Conservation (phyloP, 495 filamentous ascomycete genomes). For the Lasiosphaeriaceae sp. region DNA sequence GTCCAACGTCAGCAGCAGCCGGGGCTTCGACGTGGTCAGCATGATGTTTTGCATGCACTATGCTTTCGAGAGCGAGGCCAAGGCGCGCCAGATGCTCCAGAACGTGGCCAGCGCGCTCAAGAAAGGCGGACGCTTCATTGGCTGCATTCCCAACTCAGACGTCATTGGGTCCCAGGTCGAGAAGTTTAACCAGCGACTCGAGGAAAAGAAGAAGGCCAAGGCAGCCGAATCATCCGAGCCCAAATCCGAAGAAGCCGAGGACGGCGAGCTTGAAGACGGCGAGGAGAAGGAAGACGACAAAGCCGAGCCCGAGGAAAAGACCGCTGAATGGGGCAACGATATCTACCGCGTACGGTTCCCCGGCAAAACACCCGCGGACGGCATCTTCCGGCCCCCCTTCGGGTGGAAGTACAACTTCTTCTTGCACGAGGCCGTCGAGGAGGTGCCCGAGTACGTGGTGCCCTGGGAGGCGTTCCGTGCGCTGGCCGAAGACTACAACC, state of each 20-base stretch:
- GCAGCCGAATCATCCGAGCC: background rate
- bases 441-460: slow-evolving; percentile 95
- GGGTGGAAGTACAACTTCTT: slow-evolving; percentile 98
- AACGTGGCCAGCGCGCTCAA: slow-evolving; percentile 87
- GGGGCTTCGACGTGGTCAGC: slow-evolving; percentile 91
- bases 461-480: slow-evolving; percentile 96
- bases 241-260: slow-evolving; percentile 5
- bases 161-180: slow-evolving; percentile 66
- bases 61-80: slow-evolving; percentile 87
- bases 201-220: slow-evolving; percentile 39
- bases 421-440: slow-evolving; percentile 91
- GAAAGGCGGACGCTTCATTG: slow-evolving; percentile 91
- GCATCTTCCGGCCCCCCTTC: slow-evolving; percentile 86
- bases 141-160: slow-evolving; percentile 90
- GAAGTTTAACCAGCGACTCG: slow-evolving; percentile 52
- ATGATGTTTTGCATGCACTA: slow-evolving; percentile 99
- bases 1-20: slow-evolving; percentile 52
- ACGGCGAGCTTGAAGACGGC: background rate
- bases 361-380: slow-evolving; percentile 70
- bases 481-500: slow-evolving; percentile 91
- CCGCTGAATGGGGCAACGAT: slow-evolving; percentile 82
- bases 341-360: slow-evolving; percentile 89
- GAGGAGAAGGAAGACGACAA: slow-evolving; percentile 44
- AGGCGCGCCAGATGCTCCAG: slow-evolving; percentile 84
- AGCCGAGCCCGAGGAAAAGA: slow-evolving; percentile 46